Conservation (phyloP, 2,329 filamentous ascomycete genomes). For the Emericellopsis atlantica region DNA sequence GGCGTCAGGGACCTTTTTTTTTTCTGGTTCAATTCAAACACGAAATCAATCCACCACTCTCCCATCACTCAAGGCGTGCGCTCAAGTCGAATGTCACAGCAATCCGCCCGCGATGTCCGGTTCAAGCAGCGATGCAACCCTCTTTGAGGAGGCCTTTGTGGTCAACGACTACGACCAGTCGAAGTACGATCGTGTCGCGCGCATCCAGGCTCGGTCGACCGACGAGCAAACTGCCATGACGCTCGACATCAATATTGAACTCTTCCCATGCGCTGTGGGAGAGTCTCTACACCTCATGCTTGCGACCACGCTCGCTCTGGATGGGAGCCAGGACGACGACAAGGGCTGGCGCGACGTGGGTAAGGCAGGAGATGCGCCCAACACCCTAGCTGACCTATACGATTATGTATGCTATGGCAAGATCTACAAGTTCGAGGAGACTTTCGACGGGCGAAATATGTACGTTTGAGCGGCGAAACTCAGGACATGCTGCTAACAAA, state of each 20-base stretch:
- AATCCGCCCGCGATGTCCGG: slow-evolving; percentile 23
- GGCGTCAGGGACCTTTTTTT: too few relatives aligned
- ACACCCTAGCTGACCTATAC: slow-evolving; percentile 62
- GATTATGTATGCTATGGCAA: slow-evolving; percentile 85
- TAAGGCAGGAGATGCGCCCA: slow-evolving; percentile 38
- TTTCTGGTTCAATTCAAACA: too few relatives aligned
- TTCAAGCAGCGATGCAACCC: slow-evolving; percentile 70
- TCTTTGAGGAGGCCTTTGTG: slow-evolving; percentile 88
- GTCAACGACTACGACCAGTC: slow-evolving; percentile 66
- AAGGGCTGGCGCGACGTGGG: slow-evolving; percentile 72
- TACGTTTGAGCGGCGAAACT: slow-evolving; percentile 21
- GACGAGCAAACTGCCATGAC: slow-evolving; percentile 66
- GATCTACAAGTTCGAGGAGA: slow-evolving; percentile 80
- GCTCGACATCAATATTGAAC: slow-evolving; percentile 88
- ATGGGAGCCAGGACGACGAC: slow-evolving; percentile 67
- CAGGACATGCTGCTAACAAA: background rate
- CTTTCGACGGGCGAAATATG: slow-evolving; percentile 70
- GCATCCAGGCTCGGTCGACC: slow-evolving; percentile 63
- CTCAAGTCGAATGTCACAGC: too few relatives aligned
- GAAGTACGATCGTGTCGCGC: slow-evolving; percentile 93
- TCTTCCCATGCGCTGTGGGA: slow-evolving; percentile 65
- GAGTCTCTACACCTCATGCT: slow-evolving; percentile 73
- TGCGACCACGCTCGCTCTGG: slow-evolving; percentile 73
- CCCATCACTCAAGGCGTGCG: too few relatives aligned
- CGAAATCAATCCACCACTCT: too few relatives aligned